These are phyloP conservation scores for Aureobasidium musti DNA, from an alignment of 2,329 filamentous ascomycete genomes.

Conservation along the genomic window DNA sequence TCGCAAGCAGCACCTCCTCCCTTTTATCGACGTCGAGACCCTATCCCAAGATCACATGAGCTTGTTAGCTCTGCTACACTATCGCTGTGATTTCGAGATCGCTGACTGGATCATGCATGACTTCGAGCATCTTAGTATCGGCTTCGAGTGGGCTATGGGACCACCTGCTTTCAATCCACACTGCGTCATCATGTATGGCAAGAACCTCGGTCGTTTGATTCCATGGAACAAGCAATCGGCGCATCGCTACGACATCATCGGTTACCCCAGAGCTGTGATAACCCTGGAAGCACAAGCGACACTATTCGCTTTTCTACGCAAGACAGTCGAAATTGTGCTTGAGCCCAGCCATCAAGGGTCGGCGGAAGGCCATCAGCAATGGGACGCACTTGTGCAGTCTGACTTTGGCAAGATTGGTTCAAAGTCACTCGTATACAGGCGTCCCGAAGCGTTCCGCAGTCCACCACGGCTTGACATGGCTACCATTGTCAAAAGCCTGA, in stretches of 20 bases:
- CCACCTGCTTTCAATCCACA: slow-evolving; percentile 29
- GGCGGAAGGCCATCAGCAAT: not conserved
- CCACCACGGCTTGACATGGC: not conserved
- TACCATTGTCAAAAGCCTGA: not conserved
- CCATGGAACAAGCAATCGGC: slow-evolving; percentile 26
- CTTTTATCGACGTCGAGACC: slow-evolving; percentile 30
- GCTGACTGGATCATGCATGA: slow-evolving; percentile 31
- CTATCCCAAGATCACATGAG: slow-evolving; percentile 24
- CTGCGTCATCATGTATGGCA: slow-evolving; percentile 30
- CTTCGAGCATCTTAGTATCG: slow-evolving; percentile 29
- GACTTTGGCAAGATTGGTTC: not conserved
- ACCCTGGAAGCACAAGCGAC: slow-evolving; percentile 5
- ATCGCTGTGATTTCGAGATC: slow-evolving; percentile 22
- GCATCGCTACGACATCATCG: slow-evolving; percentile 29
- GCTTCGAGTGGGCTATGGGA: not conserved
- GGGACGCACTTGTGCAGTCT: not conserved
- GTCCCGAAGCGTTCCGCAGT: not conserved
- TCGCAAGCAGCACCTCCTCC: slow-evolving; percentile 12
- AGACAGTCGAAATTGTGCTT: not conserved
- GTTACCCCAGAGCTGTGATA: slow-evolving; percentile 27
- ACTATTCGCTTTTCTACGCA: not conserved
- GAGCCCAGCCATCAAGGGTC: not conserved
- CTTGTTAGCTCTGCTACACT: slow-evolving; percentile 31
- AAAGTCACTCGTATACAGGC: not conserved
- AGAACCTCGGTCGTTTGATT: slow-evolving; percentile 22